Conservation (phyloP, 768 basidiomycete species). For the Russula foetens region DNA sequence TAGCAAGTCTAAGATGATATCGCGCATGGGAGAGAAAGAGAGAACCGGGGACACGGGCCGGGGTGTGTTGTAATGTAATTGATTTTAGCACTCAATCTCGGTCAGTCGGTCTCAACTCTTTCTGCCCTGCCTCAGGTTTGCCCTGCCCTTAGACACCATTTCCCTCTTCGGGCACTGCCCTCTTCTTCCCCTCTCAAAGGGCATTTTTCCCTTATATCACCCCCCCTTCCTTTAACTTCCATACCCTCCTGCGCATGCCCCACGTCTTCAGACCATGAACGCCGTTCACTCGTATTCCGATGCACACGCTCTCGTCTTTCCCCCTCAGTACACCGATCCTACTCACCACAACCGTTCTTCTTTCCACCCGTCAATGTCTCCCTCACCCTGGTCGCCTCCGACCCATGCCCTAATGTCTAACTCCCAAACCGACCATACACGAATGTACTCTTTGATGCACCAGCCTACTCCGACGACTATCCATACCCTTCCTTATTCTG, state of each 20-base stretch:
- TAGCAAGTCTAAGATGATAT: slow-evolving; percentile 10
- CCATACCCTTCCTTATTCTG: slow-evolving; percentile 21
- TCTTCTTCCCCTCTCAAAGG: slow-evolving; percentile 11
- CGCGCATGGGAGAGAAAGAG: slow-evolving; percentile 2
- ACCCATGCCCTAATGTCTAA: slow-evolving; percentile 18
- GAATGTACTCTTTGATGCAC: slow-evolving; percentile 22
- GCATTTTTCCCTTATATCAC: slow-evolving; percentile 15
- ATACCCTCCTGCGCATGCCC: slow-evolving; percentile 18
- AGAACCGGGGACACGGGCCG: slow-evolving; percentile 7
- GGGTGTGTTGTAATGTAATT: neutral
- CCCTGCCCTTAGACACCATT: slow-evolving; percentile 12
- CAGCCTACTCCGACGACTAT: slow-evolving; percentile 19
- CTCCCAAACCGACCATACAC: slow-evolving; percentile 18
- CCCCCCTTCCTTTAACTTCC: slow-evolving; percentile 3
- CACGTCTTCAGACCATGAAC: slow-evolving; percentile 18
- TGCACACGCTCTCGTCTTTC: slow-evolving; percentile 13
- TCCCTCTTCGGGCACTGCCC: slow-evolving; percentile 8
- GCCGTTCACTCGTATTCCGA: slow-evolving; percentile 17
- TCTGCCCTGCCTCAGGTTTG: slow-evolving; percentile 8
- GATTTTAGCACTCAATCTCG: slow-evolving; percentile 6
- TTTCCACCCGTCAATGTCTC: slow-evolving; percentile 12
- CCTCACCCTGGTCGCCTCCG: slow-evolving; percentile 22
- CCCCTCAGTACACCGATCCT: slow-evolving; percentile 19
- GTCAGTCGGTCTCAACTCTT: slow-evolving; percentile 1
- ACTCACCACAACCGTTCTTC: slow-evolving; percentile 19